These are phyloP conservation scores for Ottelia alismoides DNA, from an alignment of 106 monocot species.

Conservation along the genomic window DNA sequence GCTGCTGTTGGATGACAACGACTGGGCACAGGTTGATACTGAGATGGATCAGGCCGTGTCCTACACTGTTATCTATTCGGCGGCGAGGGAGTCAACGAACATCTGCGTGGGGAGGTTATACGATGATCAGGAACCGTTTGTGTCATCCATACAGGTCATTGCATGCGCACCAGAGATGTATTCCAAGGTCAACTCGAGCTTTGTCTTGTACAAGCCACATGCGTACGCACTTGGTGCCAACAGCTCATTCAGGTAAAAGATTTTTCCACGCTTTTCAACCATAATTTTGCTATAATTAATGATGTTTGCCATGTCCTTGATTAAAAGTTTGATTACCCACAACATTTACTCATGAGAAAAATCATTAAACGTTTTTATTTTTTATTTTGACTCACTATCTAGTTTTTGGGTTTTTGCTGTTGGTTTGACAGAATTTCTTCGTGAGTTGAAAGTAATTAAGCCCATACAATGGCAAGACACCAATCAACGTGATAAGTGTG, in stretches of 20 bases:
- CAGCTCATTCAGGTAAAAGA: neutral
- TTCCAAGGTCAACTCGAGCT: neutral
- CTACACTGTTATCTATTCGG: neutral
- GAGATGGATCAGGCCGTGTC: neutral
- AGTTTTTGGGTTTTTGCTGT: too few species aligned
- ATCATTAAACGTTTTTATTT: too few species aligned
- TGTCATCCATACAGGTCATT: conserved; percentile 9
- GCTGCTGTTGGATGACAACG: neutral
- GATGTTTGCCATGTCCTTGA: too few species aligned
- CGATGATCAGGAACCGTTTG: neutral
- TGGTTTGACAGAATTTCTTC: too few species aligned
- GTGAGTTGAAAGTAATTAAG: too few species aligned
- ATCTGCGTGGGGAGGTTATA: neutral
- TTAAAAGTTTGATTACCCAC: too few species aligned
- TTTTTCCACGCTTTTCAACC: too few species aligned
- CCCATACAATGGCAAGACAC: too few species aligned
- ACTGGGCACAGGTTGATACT: conserved; percentile 4
- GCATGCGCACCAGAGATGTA: neutral
- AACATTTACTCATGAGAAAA: too few species aligned
- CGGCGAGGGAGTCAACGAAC: neutral
- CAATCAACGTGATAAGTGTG: too few species aligned
- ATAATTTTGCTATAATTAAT: too few species aligned
- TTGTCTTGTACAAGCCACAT: neutral
- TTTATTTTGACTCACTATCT: too few species aligned
- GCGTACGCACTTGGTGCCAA: neutral